phyloP scores from a whole-genome alignment of 208 protist genomes.

The Leptomonas seymouri region DNA sequence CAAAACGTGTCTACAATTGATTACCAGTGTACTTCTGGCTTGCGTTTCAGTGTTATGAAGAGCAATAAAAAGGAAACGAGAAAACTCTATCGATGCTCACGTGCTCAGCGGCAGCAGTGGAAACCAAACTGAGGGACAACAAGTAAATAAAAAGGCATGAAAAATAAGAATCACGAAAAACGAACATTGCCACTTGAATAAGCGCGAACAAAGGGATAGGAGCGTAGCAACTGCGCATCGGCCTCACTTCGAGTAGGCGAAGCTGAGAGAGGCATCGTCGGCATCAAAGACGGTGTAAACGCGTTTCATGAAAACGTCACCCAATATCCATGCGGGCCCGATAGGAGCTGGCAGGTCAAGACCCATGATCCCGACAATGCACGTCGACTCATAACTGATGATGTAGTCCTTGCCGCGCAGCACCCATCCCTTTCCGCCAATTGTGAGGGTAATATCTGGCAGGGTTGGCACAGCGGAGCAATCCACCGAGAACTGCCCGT shows the following conservation, averaged over 20 bases:
- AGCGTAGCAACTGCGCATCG: not conserved
- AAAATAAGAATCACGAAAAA: no score
- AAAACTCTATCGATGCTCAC: no score
- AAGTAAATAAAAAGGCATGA: no score
- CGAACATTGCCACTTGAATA: no score
- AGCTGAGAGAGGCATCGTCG: constrained; percentile 49
- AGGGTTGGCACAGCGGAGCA: constrained; percentile 55
- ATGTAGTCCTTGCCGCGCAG: constrained; percentile 88
- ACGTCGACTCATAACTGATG: constrained; percentile 65
- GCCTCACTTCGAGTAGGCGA: constrained; percentile 49
- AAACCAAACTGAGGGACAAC: no score
- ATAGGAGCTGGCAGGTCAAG: constrained; percentile 47
- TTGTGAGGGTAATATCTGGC: constrained; percentile 68
- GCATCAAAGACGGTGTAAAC: constrained; percentile 70
- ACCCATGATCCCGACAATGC: constrained; percentile 60
- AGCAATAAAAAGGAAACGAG: no score
- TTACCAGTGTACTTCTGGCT: no score
- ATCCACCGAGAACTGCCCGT: constrained; percentile 50
- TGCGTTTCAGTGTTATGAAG: no score
- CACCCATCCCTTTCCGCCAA: constrained; percentile 66
- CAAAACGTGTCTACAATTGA: no score
- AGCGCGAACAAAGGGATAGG: not conserved
- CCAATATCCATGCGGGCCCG: constrained; percentile 50
- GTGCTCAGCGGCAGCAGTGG: no score
- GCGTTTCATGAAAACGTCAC: constrained; percentile 60